Base-by-base conservation (phyloP, 495 filamentous ascomycete genomes). In the Podospora anserina region DNA sequence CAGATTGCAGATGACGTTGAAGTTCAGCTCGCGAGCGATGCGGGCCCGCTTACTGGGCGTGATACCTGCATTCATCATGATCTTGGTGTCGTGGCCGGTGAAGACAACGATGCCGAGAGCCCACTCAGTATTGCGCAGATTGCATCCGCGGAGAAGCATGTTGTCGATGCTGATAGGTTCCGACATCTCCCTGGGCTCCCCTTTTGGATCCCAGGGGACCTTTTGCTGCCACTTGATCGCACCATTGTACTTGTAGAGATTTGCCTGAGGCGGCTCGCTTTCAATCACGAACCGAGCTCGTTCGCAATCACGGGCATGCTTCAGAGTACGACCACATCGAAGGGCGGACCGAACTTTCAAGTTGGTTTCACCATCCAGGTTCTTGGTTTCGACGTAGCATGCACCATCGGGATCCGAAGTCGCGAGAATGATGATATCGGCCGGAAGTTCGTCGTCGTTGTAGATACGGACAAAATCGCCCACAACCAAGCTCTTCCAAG, bases 1-100 rank as follows among this genome's bases (percentile, higher is more conserved):
- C 77, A 99, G 98, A 80, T 99, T 99, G 86, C 93, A 93, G 68
- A 97, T 88, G 76, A 99, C 95, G 78, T 97, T 95, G 89, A 93
- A 96, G 79, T 98, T 98, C 59, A 99, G 82, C 74, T 97, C 93
- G 71, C 91, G 90, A 49, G 92, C 90, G 74, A 99, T 93, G 61
- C 91, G 88, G 57, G 96, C 87, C 69, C 94, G 90, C 81, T 99
- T 99, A 71, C 88, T 96, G 9, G 96, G 96, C n/a, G 96, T 98
- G 60, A 92, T 91, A 65, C 96, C 96, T 13, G 96, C 90, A 77
- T 99, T 99, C 80, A 97, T 90, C 96, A 99, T 99, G 78, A 98
- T 98, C 82, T 98, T 99, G 23, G 96, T 97, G 73, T 99, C 96
- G 72, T 91, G 89, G 54, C 96, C 96, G 27, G 96, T 99, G 82